A percentile compares a stretch with the other conserved stretches of the same genome.
Conservation (phyloP, 768 basidiomycete genomes). For the Pleurotus salmoneostramineus region DNA sequence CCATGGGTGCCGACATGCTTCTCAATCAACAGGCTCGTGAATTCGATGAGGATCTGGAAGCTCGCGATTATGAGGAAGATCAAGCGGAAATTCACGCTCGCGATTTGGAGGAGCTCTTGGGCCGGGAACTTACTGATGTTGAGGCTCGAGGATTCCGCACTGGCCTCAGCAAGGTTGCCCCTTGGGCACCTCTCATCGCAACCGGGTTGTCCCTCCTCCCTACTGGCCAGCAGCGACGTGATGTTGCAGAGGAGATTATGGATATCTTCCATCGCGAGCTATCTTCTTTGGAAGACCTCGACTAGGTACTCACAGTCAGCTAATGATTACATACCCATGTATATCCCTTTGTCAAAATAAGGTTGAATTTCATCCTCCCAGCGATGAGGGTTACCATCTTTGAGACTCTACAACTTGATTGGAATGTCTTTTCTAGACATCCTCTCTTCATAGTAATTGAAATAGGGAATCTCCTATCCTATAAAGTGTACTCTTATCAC, state of each 20-base stretch:
- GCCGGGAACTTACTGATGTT: background rate
- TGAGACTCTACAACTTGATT: too few relatives aligned
- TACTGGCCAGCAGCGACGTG: background rate
- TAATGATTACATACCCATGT: background rate
- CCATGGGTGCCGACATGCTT: background rate
- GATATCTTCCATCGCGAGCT: conserved; percentile 8
- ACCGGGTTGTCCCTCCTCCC: background rate
- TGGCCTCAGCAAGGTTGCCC: background rate
- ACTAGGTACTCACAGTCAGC: background rate
- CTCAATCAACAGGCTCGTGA: background rate
- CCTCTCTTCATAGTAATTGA: too few relatives aligned
- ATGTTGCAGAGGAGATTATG: conserved; percentile 5
- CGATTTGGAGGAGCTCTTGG: background rate
- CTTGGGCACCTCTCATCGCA: background rate
- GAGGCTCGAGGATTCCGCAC: background rate
- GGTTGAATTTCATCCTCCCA: too few relatives aligned
- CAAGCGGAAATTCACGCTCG: background rate
- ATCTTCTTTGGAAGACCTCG: conserved; percentile 3
- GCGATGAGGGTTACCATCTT: too few relatives aligned
- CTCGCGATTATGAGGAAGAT: background rate
- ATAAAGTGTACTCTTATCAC: too few relatives aligned
- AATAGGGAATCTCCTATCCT: too few relatives aligned
- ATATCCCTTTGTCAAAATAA: background rate
- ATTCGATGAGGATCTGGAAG: background rate
- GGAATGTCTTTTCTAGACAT: too few relatives aligned